Conservation (phyloP, 148 eudicot species). For the Amaranthus palmeri region DNA sequence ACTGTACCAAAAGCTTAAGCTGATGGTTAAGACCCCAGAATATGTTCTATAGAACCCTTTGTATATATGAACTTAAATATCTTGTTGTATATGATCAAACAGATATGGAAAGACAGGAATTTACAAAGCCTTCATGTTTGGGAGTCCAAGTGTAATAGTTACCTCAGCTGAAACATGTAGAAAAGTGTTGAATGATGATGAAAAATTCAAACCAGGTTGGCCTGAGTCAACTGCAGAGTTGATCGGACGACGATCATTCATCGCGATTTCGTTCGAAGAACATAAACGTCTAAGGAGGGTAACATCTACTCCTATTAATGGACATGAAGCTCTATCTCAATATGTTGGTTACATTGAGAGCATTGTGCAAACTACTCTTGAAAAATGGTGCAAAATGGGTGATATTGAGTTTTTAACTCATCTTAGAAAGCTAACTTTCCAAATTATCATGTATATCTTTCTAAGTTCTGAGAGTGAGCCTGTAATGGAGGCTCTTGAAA, state of each 20-base stretch:
- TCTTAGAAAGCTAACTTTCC: slow-evolving; percentile 62
- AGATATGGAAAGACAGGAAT: slow-evolving; percentile 70
- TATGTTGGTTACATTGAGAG: slow-evolving; percentile 68
- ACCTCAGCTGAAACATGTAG: slow-evolving; percentile 63
- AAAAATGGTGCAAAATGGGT: slow-evolving; percentile 69
- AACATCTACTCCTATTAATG: slow-evolving; percentile 83
- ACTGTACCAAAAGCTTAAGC: too few relatives aligned
- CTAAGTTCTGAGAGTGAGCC: slow-evolving; percentile 68
- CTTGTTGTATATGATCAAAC: slow-evolving; percentile 6
- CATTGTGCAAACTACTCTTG: slow-evolving; percentile 39
- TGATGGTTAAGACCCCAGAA: too few relatives aligned
- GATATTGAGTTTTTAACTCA: slow-evolving; percentile 69
- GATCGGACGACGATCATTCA: slow-evolving; percentile 74
- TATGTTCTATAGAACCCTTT: too few relatives aligned
- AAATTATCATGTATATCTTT: slow-evolving; percentile 71
- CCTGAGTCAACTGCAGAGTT: slow-evolving; percentile 58
- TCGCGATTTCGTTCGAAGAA: slow-evolving; percentile 57
- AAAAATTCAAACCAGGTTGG: slow-evolving; percentile 88
- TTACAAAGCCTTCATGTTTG: slow-evolving; percentile 83
- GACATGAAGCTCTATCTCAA: slow-evolving; percentile 65
- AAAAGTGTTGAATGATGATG: slow-evolving; percentile 72
- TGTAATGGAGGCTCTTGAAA: slow-evolving; percentile 61
- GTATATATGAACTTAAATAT: background rate
- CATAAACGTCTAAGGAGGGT: slow-evolving; percentile 73
- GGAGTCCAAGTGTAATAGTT: slow-evolving; percentile 68